phyloP scores from a whole-genome alignment of 805 yeast species.

The Cyberlindnera sargentensis region DNA sequence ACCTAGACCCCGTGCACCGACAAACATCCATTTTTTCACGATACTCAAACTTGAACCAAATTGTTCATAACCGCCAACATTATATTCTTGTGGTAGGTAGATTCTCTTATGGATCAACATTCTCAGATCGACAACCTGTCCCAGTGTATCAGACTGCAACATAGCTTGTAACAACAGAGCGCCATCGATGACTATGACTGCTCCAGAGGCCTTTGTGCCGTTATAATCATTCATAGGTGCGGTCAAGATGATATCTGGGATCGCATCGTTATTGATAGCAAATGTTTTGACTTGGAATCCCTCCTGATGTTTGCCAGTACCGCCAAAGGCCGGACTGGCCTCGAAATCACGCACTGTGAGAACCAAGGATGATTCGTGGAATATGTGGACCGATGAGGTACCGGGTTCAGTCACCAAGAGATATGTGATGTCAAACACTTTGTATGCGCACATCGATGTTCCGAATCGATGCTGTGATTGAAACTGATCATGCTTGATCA shows the following conservation, averaged over 20 bases:
- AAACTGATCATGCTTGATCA: conserved; percentile 1
- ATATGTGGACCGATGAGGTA: conserved; percentile 34
- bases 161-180: conserved; percentile 11
- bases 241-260: conserved; percentile 36
- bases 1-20: conserved; percentile 34
- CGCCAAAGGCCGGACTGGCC: conserved; percentile 29
- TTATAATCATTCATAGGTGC: conserved; percentile 34
- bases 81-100: conserved; percentile 15
- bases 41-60: conserved; percentile 32
- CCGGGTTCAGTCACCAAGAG: conserved; percentile 50
- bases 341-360: conserved; percentile 23
- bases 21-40: conserved; percentile 22
- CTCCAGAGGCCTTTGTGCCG: conserved; percentile 30
- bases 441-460: conserved; percentile 26
- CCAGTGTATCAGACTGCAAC: not conserved
- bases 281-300: conserved; percentile 29
- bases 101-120: not conserved
- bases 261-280: conserved; percentile 32
- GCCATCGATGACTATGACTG: conserved; percentile 28
- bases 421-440: conserved; percentile 25
- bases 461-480: conserved; percentile 37
- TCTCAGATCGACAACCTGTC: conserved; percentile 7
- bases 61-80: conserved; percentile 30
- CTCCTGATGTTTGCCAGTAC: conserved; percentile 35
- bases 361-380: conserved; percentile 18